Conservation (phyloP, 2,329 filamentous ascomycete genomes). For the Penicillium sp. region DNA sequence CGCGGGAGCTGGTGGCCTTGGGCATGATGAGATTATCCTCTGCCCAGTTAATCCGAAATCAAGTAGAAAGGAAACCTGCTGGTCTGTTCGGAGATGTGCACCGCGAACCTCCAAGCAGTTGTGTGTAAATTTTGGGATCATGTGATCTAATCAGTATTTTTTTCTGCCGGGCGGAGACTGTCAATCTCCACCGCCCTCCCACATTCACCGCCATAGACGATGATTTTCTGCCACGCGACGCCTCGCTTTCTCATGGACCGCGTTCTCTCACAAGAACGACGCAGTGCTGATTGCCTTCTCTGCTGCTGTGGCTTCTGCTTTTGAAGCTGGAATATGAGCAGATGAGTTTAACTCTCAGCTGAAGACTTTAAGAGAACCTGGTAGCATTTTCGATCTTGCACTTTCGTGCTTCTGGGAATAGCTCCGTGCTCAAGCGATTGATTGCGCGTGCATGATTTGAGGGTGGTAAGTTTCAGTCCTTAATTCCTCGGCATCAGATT, state of each 20-base stretch:
- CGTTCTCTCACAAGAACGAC: background rate
- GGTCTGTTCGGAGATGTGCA: background rate
- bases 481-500: background rate
- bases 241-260: constrained; percentile 4
- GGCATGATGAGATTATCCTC: constrained; percentile 60
- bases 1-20: constrained; percentile 64
- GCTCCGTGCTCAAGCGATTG: background rate
- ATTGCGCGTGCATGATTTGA: background rate
- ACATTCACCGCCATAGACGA: constrained; percentile 9
- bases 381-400: too few relatives aligned
- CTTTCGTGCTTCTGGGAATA: background rate
- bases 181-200: constrained; percentile 9
- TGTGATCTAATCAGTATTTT: constrained; percentile 30
- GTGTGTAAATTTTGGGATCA: constrained; percentile 38
- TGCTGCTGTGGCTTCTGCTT: background rate
- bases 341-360: background rate
- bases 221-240: constrained; percentile 4
- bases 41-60: background rate
- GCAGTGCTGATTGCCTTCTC: background rate
- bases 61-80: background rate
- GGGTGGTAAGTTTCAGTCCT: background rate
- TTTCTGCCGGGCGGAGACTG: constrained; percentile 32
- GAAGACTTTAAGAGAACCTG: background rate
- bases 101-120: constrained; percentile 15
- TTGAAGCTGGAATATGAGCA: background rate